Base-by-base conservation (phyloP, 1,284 basidiomycete genomes). In the Ceratobasidium sp. region DNA sequence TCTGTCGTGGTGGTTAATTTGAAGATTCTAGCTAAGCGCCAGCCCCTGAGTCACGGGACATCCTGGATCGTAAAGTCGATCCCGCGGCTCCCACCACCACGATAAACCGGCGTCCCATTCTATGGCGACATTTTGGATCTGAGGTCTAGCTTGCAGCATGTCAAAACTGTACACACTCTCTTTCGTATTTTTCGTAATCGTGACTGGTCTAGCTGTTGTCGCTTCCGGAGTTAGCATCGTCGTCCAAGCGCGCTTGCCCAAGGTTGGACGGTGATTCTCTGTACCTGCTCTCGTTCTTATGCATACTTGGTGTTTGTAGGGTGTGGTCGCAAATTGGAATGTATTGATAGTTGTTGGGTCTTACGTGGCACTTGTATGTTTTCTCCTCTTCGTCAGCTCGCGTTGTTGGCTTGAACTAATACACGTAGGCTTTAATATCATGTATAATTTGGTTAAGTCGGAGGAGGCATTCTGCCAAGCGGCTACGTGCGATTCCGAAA, bases 291-390 rank as follows among this genome's bases (percentile, higher is more conserved):
- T 53, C 16, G 24, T 19, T 59, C 19, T 39, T 6, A 41, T 4
- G 11, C 27, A 29, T 2, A 16, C 58, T n/a, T 31, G 19, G 34
- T 29, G 13, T 6, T 24, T 46, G 37, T 49, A 71, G 68, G 68
- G 56, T 22, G 54, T 61, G 19, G 68, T 61, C 7, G 77, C 76
- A 9, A 76, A 77, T 54, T 77, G 77, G 77, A 77, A 77, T 43
- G 77, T 77, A 9, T 41, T 77, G 24, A 74, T 76, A 37, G 74
- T 77, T 22, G 77, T 77, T 9, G 77, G 74, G 16, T 77, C 71
- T 34, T 77, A 77, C 51, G 51, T 76, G 8, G 74, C 76, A 14
- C 58, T 77, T n/a, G 77, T 77, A 37, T 11, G 76, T 41, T 27
- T 41, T n/a, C 9, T 64, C 24, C 13, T 27, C n/a, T 24, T 34